Conservation (phyloP, 2,329 filamentous ascomycete species). For the Aspergillus cejpii region DNA sequence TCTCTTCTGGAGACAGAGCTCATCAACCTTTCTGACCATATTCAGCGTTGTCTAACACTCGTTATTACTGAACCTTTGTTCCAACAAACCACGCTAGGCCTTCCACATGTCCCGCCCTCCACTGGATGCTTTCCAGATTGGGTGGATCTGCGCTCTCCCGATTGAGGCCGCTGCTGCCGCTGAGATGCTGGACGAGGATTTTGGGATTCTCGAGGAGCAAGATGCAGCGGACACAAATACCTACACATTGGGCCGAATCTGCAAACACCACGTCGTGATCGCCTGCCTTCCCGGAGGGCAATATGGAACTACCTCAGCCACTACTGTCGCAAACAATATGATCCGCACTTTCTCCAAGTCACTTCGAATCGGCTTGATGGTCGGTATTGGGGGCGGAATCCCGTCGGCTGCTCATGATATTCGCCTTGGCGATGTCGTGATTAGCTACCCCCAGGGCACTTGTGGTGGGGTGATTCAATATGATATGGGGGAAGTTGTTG, state of each 20-base stretch:
- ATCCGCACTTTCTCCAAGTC: constrained; percentile 10
- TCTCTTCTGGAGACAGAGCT: too few species aligned
- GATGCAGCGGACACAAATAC: constrained; percentile 11
- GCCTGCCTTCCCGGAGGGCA: constrained; percentile 10
- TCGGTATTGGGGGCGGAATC: constrained; percentile 21
- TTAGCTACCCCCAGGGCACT: constrained; percentile 14
- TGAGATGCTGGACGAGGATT: constrained; percentile 12
- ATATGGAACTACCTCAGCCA: constrained; percentile 10
- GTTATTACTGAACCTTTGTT: too few species aligned
- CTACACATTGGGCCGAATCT: constrained; percentile 14
- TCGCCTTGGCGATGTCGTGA: constrained; percentile 25
- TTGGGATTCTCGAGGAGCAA: constrained; percentile 11
- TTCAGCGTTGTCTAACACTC: too few species aligned
- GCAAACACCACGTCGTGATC: constrained; percentile 13
- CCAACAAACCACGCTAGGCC: too few species aligned
- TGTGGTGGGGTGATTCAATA: constrained; percentile 22
- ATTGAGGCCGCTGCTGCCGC: constrained; percentile 8
- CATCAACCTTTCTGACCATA: too few species aligned
- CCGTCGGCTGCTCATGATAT: constrained; percentile 19
- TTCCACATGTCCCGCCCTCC: neutral
- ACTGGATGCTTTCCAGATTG: constrained; percentile 1
- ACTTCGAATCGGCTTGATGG: constrained; percentile 16
- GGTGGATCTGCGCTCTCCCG: constrained; percentile 11
- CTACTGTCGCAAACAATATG: constrained; percentile 12
- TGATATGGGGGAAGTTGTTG: constrained; percentile 17